These are phyloP conservation scores for Termitomyces eurrhizus DNA, from an alignment of 768 basidiomycete genomes.

Conservation along the genomic window DNA sequence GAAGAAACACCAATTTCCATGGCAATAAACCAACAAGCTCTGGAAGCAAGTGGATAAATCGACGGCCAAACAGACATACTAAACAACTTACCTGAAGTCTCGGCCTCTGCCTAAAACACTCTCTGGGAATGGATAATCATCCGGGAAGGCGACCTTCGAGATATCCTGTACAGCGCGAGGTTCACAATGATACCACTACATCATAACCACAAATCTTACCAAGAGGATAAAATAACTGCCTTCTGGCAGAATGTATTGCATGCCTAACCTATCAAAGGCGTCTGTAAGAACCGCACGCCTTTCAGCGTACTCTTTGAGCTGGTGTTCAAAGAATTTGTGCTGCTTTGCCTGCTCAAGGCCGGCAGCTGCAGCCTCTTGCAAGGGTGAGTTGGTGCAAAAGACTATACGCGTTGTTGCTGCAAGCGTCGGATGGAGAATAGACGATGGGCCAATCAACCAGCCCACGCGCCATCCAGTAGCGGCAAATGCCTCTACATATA, in stretches of 20 bases:
- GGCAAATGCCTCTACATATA: slow-evolving; percentile 78
- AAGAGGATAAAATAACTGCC: slow-evolving; percentile 90
- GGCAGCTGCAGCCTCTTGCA: slow-evolving; percentile 92
- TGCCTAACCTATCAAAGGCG: slow-evolving; percentile 78
- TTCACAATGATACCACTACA: background rate
- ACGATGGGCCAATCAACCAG: slow-evolving; percentile 87
- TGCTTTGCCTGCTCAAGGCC: slow-evolving; percentile 79
- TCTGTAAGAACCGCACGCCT: slow-evolving; percentile 70
- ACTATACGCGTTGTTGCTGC: slow-evolving; percentile 93
- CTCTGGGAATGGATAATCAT: slow-evolving; percentile 78
- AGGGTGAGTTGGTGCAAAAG: slow-evolving; percentile 91
- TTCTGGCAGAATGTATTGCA: slow-evolving; percentile 85
- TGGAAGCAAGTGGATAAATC: slow-evolving; percentile 22
- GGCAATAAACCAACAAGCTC: slow-evolving; percentile 95
- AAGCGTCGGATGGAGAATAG: slow-evolving; percentile 80
- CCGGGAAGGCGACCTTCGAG: slow-evolving; percentile 72
- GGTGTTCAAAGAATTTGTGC: slow-evolving; percentile 73
- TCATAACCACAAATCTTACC: slow-evolving; percentile 36
- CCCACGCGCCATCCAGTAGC: slow-evolving; percentile 98
- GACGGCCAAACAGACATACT: too few species aligned
- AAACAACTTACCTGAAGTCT: slow-evolving; percentile 66
- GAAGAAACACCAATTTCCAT: slow-evolving; percentile 87
- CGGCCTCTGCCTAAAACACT: slow-evolving; percentile 74
- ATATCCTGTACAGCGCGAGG: slow-evolving; percentile 51
- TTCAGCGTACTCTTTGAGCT: slow-evolving; percentile 75